phyloP scores from a whole-genome alignment of 2,329 filamentous ascomycete genomes.

The Ascochyta rabiei region DNA sequence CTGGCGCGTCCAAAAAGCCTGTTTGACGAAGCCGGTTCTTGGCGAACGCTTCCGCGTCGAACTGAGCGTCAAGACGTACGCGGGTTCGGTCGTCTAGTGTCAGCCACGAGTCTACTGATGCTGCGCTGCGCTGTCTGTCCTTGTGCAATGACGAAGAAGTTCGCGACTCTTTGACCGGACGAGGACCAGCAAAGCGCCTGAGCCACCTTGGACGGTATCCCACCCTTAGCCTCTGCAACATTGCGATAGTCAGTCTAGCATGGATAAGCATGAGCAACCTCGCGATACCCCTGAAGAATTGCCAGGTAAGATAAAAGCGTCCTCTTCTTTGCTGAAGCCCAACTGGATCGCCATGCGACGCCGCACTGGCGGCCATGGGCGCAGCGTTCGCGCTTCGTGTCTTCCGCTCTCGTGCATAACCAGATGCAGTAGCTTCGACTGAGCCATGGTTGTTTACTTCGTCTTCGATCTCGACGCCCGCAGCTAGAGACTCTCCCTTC shows the following conservation, averaged over 20 bases:
- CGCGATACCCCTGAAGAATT: conserved; percentile 78
- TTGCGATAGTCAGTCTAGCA: conserved; percentile 60
- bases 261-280: conserved; percentile 66
- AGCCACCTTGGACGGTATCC: conserved; percentile 69
- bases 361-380: conserved; percentile 31
- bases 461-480: conserved; percentile 39
- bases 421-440: conserved; percentile 36
- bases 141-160: conserved; percentile 2
- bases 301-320: conserved; percentile 76
- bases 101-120: conserved; percentile 29
- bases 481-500: conserved; percentile 49
- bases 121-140: conserved; percentile 10
- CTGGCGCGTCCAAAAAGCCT: conserved; percentile 33
- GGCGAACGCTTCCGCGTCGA: conserved; percentile 83
- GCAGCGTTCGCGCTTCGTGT: conserved; percentile 50
- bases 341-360: conserved; percentile 65
- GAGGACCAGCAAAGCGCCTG: conserved; percentile 56
- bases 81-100: conserved; percentile 32
- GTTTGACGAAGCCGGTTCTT: conserved; percentile 62
- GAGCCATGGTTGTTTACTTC: conserved; percentile 45
- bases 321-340: conserved; percentile 79
- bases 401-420: conserved; percentile 74
- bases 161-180: conserved; percentile 28
- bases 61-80: conserved; percentile 37
- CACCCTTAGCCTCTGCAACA: conserved; percentile 66